Base-by-base conservation (phyloP, 2,329 filamentous ascomycete species). In the Penicillium griseofulvum region DNA sequence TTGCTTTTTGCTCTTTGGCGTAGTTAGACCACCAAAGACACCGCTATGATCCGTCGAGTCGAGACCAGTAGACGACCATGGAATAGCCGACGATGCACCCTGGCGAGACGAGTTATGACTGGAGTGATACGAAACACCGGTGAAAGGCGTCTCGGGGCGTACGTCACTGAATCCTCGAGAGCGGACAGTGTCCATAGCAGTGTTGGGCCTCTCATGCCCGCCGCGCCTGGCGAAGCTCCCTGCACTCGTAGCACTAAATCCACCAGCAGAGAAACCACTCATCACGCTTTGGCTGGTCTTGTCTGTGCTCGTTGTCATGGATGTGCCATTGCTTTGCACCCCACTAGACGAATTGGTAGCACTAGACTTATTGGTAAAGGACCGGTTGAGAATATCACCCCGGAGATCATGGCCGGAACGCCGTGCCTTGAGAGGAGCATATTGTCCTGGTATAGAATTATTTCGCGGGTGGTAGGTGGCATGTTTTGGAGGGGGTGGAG, bases 161-260 rank as follows among this genome's bases (percentile, higher is more conserved):
- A 73, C 65, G 59, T 74, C 75, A 53, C 68, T 73, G 52, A 72
- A 70, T 5, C 70, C 75, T 51, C 71, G 69, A 12, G 72, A 71
- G 24, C 74, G 69, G 42, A 72, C 67, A 10, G 72, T 69, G 55
- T 74, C 72, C 43, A 74, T 69, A 16, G 75, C 72, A 17, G 76
- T 80, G 73, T 66, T 79, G 47, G 66, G 80, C 69, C 73, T 77
- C 70, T 72, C 70, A 31, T 65, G 61, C 59, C 63, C 49, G 54
- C 69, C 49, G 67, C 89, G 89, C 58, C 92, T 85, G 29, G 91
- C 92, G 61, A 95, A 85, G 74, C 93, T 97, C 51, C 92, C 94
- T 16, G 94, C 94, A 74, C 94, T 97, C 16, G 94, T 97, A 48
- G 91, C 90, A 71, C 93, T 97, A 74, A 97, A 91, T 12, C 84